phyloP scores from a whole-genome alignment of 2,329 filamentous ascomycete genomes.

The Cladobotryum protrusum region DNA sequence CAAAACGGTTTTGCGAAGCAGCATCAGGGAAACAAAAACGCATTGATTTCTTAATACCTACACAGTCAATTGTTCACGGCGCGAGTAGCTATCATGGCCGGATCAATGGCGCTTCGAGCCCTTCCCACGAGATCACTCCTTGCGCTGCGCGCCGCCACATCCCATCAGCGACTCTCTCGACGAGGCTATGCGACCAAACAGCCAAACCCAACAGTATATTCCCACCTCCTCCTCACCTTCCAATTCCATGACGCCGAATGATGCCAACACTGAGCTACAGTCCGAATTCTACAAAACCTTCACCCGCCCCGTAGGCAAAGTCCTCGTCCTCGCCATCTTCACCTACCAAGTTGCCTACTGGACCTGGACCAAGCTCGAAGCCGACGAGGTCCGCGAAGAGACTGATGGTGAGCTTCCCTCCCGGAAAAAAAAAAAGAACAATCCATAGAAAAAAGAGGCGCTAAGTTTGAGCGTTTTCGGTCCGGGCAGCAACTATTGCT shows the following conservation, averaged over 20 bases:
- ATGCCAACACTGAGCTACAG: conserved; percentile 28
- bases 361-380: conserved; percentile 67
- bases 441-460: neutral
- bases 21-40: too few relatives aligned
- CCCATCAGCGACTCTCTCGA: neutral
- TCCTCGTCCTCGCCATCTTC: conserved; percentile 66
- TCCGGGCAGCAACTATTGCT: conserved; percentile 8
- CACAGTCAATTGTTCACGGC: neutral
- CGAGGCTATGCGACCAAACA: conserved; percentile 23
- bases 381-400: conserved; percentile 57
- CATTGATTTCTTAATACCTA: too few relatives aligned
- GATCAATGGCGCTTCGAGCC: neutral
- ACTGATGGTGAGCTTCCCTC: conserved; percentile 43
- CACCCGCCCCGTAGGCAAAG: conserved; percentile 65
- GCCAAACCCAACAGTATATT: conserved; percentile 22
- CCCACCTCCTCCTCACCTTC: too few relatives aligned
- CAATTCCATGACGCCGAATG: neutral
- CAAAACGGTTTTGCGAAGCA: too few relatives aligned
- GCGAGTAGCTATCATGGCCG: neutral
- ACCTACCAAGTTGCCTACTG: conserved; percentile 75
- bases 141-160: neutral
- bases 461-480: neutral
- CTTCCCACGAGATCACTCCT: neutral
- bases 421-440: neutral
- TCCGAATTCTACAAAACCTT: conserved; percentile 69